Evolutionary conservation across 345 rosid species (phyloP).

Genomic region (Chamaenerion angustifolium): DNA sequence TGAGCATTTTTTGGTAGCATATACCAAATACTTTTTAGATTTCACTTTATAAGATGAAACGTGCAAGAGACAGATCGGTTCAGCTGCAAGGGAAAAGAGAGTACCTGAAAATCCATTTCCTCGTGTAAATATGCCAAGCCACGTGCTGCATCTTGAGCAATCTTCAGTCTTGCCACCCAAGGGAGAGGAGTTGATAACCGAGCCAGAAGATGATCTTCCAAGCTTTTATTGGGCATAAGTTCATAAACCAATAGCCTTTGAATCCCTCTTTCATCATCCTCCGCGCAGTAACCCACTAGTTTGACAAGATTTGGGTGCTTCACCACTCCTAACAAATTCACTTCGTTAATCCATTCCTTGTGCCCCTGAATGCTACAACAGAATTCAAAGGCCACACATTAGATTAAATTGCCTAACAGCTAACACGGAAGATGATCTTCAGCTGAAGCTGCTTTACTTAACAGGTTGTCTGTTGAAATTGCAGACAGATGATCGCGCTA

Average conservation of each 20-base stretch:
- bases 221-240: conserved; percentile 79
- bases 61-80: not conserved
- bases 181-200: conserved; percentile 36
- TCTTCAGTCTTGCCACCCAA: conserved; percentile 61
- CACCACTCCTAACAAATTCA: conserved; percentile 77
- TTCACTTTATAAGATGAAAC: too few species aligned
- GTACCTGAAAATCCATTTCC: conserved; percentile 92
- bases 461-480: too few species aligned
- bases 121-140: conserved; percentile 94
- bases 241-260: conserved; percentile 80
- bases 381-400: conserved; percentile 11
- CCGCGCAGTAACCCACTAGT: conserved; percentile 84
- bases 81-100: not conserved
- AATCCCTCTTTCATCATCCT: conserved; percentile 90
- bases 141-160: conserved; percentile 85
- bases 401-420: not conserved
- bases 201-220: conserved; percentile 71
- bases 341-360: conserved; percentile 96
- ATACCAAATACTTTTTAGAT: too few species aligned
- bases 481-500: too few species aligned
- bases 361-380: conserved; percentile 88
- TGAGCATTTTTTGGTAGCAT: not conserved
- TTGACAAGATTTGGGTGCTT: conserved; percentile 91
- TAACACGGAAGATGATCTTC: not conserved
- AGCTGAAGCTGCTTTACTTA: too few species aligned